Base-by-base conservation (phyloP, 345 rosid species). In the Durio zibethinus region DNA sequence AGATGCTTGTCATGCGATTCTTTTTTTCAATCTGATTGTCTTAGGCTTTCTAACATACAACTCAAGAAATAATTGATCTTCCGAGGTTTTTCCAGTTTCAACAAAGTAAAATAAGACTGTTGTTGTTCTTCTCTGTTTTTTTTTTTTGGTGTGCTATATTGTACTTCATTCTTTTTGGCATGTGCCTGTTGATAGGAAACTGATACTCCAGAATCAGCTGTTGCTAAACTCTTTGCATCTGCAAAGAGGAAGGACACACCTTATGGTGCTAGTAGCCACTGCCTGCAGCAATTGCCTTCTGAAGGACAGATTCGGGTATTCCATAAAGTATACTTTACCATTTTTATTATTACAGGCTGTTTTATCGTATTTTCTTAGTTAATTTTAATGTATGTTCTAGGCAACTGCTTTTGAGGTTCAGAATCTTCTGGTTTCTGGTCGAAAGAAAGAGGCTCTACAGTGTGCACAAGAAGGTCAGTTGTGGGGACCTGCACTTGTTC, bases 401-500 rank as follows among this genome's bases (percentile, higher is more conserved):
- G 95, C 89, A 80, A 92, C 95, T 74, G 99, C 95, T 64, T 87
- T 87, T 64, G 97, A 94, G 90, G 97, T 94, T 63, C 98, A 97
- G 83, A 88, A 85, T 79, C 98, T 97, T 79, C 89, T 97, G 80
- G 97, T 94, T 79, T 90, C 97, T 86, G 99, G 99, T 83, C 90
- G 88, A 75, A 97, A 91, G 84, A 83, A 76, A 77, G 97, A 97
- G 83, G 98, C 98, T 80, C 61, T 97, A 53, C 89, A 86, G 56
- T 82, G 85, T 84, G 98, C 99, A 67, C 97, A 94, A 82, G 97
- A 87, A 81, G 99, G 99, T 75, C 95, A 89, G 84, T 83, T 97
- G 79, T 97, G 99, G 99, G 99, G 99, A 82, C 98, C 94, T 61
- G 98, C 99, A 36, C 95, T 97, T 82, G 91, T 97, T 75, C 92